These are phyloP conservation scores for Dacryopinax primogenitus DNA, from an alignment of 768 basidiomycete species.

Conservation along the genomic window DNA sequence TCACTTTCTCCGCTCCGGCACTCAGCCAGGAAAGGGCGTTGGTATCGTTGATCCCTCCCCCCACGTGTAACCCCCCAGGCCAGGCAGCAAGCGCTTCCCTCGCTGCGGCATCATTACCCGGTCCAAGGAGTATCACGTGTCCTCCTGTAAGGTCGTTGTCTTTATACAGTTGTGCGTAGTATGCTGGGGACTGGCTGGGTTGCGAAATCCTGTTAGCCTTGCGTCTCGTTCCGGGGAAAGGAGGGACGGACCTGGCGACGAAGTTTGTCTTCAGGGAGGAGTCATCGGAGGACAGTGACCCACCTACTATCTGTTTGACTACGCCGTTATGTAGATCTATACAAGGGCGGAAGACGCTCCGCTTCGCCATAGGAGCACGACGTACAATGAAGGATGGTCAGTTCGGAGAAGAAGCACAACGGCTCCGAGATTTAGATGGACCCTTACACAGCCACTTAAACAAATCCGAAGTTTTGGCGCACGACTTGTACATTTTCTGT, in stretches of 20 bases:
- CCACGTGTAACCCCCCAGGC: slow-evolving; percentile 86
- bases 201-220: not conserved
- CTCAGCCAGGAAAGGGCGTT: slow-evolving; percentile 81
- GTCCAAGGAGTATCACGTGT: slow-evolving; percentile 92
- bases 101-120: slow-evolving; percentile 81
- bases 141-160: slow-evolving; percentile 61
- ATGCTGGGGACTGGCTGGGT: slow-evolving; percentile 58
- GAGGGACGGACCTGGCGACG: slow-evolving; percentile 63
- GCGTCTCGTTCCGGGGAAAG: not conserved
- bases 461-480: not conserved
- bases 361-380: too few species aligned
- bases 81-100: slow-evolving; percentile 68
- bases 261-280: slow-evolving; percentile 71
- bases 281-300: slow-evolving; percentile 60
- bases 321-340: slow-evolving; percentile 93
- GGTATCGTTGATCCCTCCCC: slow-evolving; percentile 73
- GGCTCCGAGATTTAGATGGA: too few species aligned
- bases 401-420: not conserved
- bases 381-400: too few species aligned
- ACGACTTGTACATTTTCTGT: not conserved
- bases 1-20: slow-evolving; percentile 88
- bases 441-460: not conserved
- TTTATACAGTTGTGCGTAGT: slow-evolving; percentile 71
- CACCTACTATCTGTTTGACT: slow-evolving; percentile 97
- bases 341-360: slow-evolving; percentile 70